These are phyloP conservation scores for Actinomortierella wolfii DNA, from an alignment of 371 early-diverging fungal species.

Conservation along the genomic window DNA sequence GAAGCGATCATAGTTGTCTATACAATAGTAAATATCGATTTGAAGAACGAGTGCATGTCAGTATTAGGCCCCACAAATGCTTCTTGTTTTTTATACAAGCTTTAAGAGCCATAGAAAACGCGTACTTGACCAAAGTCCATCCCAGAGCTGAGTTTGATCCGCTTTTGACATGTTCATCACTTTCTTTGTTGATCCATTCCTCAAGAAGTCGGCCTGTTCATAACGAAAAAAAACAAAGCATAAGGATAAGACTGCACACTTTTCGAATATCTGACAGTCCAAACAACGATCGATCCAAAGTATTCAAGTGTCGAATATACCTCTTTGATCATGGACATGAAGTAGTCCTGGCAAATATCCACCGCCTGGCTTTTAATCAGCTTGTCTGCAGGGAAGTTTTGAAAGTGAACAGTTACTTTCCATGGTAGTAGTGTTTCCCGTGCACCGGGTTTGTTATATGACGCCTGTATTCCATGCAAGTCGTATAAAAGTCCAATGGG, in stretches of 20 bases:
- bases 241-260: too few species aligned
- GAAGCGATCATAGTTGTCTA: conserved; percentile 63
- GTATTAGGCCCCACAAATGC: neutral
- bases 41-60: neutral
- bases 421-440: conserved; percentile 56
- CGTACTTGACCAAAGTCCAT: conserved; percentile 59
- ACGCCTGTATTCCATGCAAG: conserved; percentile 43
- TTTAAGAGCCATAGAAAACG: neutral
- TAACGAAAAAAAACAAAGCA: conserved; percentile 1
- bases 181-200: conserved; percentile 69
- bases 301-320: conserved; percentile 39
- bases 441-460: conserved; percentile 24
- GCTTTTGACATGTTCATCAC: conserved; percentile 78
- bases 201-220: conserved; percentile 72
- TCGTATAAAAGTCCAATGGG: conserved; percentile 79
- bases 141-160: conserved; percentile 76
- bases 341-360: conserved; percentile 67
- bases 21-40: neutral
- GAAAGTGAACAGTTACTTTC: conserved; percentile 65
- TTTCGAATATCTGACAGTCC: too few species aligned
- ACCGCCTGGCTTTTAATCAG: conserved; percentile 57
- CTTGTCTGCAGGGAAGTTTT: conserved; percentile 61
- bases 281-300: too few species aligned
- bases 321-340: conserved; percentile 84
- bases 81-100: conserved; percentile 4